A percentile compares a stretch with the other conserved stretches of the same genome.
These are phyloP conservation scores for Diaporthe eres DNA, from an alignment of 2,329 filamentous ascomycete genomes.

Conservation along the genomic window DNA sequence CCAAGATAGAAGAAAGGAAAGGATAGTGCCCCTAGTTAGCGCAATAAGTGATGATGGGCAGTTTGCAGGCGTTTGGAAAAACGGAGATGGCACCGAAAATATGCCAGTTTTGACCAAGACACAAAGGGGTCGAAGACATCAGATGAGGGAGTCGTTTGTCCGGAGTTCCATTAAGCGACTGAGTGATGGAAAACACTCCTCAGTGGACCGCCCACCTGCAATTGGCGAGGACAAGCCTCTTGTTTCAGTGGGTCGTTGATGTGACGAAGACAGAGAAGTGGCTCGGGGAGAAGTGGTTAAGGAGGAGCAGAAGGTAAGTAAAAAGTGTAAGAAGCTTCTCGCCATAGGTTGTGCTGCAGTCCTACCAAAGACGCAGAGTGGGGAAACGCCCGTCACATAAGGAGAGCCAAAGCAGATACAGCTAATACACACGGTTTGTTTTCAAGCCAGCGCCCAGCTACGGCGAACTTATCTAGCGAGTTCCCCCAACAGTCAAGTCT, in stretches of 20 bases:
- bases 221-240: background rate
- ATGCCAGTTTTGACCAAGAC: background rate
- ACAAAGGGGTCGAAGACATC: too few species aligned
- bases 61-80: background rate
- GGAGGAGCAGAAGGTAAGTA: fast-evolving
- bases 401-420: background rate
- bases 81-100: too few species aligned
- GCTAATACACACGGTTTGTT: background rate
- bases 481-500: too few species aligned
- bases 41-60: background rate
- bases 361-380: background rate
- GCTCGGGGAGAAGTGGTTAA: background rate
- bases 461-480: background rate
- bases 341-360: too few species aligned
- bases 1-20: background rate
- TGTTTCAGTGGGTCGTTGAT: too few species aligned
- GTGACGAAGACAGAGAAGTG: too few species aligned
- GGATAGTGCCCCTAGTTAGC: fast-evolving
- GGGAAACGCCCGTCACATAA: too few species aligned
- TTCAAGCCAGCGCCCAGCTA: background rate
- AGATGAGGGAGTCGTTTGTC: background rate
- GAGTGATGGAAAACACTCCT: background rate
- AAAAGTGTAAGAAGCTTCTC: background rate
- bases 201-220: too few species aligned
- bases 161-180: background rate